These are phyloP conservation scores for Fusarium sp. DNA, from an alignment of 2,329 filamentous ascomycete genomes.

Conservation along the genomic window DNA sequence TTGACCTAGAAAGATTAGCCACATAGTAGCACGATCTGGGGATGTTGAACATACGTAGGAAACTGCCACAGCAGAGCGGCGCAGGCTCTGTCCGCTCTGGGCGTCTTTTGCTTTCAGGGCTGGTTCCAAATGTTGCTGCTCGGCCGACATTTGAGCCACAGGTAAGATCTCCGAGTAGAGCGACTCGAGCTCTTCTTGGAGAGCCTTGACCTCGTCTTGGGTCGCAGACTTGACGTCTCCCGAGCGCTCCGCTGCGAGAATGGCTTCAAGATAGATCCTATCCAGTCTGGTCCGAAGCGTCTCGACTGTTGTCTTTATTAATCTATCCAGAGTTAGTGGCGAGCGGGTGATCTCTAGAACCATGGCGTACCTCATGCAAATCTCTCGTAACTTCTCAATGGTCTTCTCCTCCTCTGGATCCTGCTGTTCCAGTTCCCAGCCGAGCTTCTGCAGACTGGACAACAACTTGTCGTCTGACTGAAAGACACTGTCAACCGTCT, in stretches of 20 bases:
- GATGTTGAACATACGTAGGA: slow-evolving; percentile 56
- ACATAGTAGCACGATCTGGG: rapidly evolving
- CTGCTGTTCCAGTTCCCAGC: slow-evolving; percentile 65
- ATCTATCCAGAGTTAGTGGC: slow-evolving; percentile 46
- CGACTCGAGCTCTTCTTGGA: slow-evolving; percentile 73
- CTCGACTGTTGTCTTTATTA: slow-evolving; percentile 67
- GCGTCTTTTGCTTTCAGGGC: slow-evolving; percentile 59
- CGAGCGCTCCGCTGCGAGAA: slow-evolving; percentile 46
- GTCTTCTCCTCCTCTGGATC: slow-evolving; percentile 61
- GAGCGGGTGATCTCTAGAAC: background rate
- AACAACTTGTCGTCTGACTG: slow-evolving; percentile 72
- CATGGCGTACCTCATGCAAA: slow-evolving; percentile 58
- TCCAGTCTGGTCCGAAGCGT: slow-evolving; percentile 63
- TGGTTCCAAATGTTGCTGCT: slow-evolving; percentile 72
- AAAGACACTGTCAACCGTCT: slow-evolving; percentile 60
- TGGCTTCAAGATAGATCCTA: slow-evolving; percentile 62
- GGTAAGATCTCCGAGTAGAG: slow-evolving; percentile 74
- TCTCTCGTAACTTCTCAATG: slow-evolving; percentile 66
- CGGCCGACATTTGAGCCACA: slow-evolving; percentile 75
- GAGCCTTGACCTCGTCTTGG: slow-evolving; percentile 55
- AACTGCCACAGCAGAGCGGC: slow-evolving; percentile 57
- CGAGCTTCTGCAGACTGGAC: slow-evolving; percentile 71
- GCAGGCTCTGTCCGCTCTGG: slow-evolving; percentile 55
- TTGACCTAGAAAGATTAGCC: slow-evolving; percentile 55
- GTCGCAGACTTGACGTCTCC: slow-evolving; percentile 43